Conservation (phyloP, 352 stramenopile genomes). For the Globisporangium apiculatum region DNA sequence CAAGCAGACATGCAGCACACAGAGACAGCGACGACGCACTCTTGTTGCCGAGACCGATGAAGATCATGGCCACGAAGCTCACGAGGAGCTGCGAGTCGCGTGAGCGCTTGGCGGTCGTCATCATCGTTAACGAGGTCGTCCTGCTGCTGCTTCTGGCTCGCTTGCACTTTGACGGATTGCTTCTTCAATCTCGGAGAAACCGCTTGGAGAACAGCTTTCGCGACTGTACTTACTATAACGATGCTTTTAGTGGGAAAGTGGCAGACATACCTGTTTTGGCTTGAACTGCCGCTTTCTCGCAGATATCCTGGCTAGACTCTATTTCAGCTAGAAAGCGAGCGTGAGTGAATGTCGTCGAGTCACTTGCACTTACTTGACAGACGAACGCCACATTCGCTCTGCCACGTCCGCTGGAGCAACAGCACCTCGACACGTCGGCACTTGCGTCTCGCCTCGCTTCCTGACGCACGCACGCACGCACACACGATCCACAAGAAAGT, state of each 20-base stretch:
- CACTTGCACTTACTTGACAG: background rate
- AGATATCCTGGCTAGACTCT: too few relatives aligned
- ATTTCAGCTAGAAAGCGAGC: too few relatives aligned
- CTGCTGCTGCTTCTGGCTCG: conserved; percentile 4
- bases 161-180: conserved; percentile 3
- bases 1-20: background rate
- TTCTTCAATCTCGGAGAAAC: background rate
- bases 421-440: background rate
- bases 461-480: background rate
- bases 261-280: too few relatives aligned
- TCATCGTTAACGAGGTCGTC: conserved; percentile 11
- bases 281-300: too few relatives aligned
- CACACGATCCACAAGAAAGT: background rate
- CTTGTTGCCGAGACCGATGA: conserved; percentile 82
- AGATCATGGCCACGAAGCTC: conserved; percentile 78
- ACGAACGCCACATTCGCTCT: background rate
- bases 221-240: too few relatives aligned
- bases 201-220: too few relatives aligned
- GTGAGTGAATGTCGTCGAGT: too few relatives aligned
- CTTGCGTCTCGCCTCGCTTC: background rate
- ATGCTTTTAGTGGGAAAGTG: too few relatives aligned
- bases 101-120: conserved; percentile 14
- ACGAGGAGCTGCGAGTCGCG: conserved; percentile 65
- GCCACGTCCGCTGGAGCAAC: background rate
- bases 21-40: conserved; percentile 27